phyloP scores from a whole-genome alignment of 306 rosid species.

The Amphicarpaea edgeworthii region DNA sequence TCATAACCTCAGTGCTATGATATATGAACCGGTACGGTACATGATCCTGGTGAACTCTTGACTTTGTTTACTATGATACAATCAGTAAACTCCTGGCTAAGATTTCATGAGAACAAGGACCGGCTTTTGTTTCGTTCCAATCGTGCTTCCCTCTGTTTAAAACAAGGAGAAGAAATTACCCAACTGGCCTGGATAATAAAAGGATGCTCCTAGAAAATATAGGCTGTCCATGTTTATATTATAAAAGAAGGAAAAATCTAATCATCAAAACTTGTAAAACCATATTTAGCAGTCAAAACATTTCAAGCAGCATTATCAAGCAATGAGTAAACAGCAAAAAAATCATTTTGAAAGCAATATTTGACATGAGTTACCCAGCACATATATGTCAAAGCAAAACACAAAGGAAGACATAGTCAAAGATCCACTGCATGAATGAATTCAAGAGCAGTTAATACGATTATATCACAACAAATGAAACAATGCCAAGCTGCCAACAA shows the following conservation, averaged over 20 bases:
- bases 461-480: conserved; percentile 12
- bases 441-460: neutral
- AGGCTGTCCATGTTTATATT: neutral
- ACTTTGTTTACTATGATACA: conserved; percentile 33
- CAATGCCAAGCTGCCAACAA: neutral
- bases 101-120: conserved; percentile 82
- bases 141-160: conserved; percentile 86
- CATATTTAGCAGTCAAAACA: conserved; percentile 18
- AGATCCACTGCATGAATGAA: conserved; percentile 3
- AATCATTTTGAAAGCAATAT: neutral
- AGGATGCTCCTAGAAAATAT: neutral
- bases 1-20: conserved; percentile 32
- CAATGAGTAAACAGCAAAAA: conserved; percentile 5
- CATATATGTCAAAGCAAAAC: conserved; percentile 16
- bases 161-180: conserved; percentile 42
- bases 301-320: conserved; percentile 22
- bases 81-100: conserved; percentile 28
- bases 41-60: neutral
- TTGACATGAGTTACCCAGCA: conserved; percentile 1
- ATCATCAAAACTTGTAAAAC: conserved; percentile 6
- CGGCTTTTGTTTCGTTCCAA: conserved; percentile 82
- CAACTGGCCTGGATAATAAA: conserved; percentile 19
- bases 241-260: neutral
- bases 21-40: conserved; percentile 30
- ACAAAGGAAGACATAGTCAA: neutral